Conservation (phyloP, 2,329 filamentous ascomycete genomes). For the Neopestalotiopsis sp. region DNA sequence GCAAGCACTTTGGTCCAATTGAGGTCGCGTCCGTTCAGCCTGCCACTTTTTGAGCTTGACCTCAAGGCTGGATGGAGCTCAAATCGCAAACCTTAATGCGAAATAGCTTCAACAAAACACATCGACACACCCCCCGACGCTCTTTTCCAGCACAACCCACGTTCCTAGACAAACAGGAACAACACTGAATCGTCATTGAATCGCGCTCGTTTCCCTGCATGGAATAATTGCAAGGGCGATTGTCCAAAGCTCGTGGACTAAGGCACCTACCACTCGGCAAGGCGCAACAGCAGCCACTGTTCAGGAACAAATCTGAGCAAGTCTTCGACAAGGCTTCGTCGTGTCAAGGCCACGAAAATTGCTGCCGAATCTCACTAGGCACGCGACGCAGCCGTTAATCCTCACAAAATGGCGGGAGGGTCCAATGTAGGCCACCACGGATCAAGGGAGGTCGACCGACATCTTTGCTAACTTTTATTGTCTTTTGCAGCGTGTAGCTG, state of each 20-base stretch:
- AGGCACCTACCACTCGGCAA: not conserved
- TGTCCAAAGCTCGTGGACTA: not conserved
- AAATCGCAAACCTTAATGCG: constrained; percentile 4
- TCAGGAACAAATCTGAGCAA: not conserved
- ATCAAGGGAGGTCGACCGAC: not conserved
- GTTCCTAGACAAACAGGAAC: not conserved
- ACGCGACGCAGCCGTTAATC: not conserved
- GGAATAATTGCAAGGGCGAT: not conserved
- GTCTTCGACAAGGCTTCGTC: not conserved
- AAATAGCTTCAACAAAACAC: constrained; percentile 10
- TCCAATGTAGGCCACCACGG: constrained; percentile 7
- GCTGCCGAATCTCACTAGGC: not conserved
- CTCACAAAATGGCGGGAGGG: constrained; percentile 8
- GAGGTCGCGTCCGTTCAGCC: constrained; percentile 7
- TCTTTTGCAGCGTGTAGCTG: constrained; percentile 8
- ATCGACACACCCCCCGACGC: not conserved
- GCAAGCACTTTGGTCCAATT: not conserved
- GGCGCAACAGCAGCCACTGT: not conserved
- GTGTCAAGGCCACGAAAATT: not conserved
- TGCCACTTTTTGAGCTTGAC: constrained; percentile 14
- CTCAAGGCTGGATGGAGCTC: constrained; percentile 1
- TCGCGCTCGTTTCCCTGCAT: not conserved
- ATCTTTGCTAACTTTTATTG: not conserved
- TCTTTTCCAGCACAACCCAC: not conserved
- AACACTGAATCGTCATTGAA: not conserved